Conservation (phyloP, 495 filamentous ascomycete genomes). For the Penicillium cosmopolitanum region DNA sequence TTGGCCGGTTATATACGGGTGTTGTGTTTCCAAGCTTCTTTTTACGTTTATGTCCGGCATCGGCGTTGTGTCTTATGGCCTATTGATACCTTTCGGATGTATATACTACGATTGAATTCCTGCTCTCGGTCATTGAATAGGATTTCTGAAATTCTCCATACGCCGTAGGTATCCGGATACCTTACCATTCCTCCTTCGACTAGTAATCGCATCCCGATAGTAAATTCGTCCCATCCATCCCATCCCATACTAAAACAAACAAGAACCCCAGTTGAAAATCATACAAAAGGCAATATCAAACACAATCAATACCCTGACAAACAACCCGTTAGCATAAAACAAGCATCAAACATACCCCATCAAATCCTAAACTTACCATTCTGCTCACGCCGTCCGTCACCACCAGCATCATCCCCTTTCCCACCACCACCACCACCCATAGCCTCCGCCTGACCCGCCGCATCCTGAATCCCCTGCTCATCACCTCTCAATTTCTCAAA, state of each 20-base stretch:
- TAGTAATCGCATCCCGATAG: too few relatives aligned
- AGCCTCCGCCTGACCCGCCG: constrained; percentile 40
- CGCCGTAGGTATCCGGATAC: background rate
- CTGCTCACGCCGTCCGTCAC: constrained; percentile 38
- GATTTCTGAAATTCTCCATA: background rate
- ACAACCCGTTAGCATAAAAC: constrained; percentile 24
- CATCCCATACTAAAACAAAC: too few relatives aligned
- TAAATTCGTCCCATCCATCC: background rate
- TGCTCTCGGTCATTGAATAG: background rate
- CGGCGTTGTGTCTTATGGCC: constrained; percentile 1
- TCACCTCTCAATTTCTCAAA: constrained; percentile 94
- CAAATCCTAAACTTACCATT: constrained; percentile 33
- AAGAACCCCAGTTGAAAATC: too few relatives aligned
- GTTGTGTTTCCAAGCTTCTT: background rate
- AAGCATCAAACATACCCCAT: background rate
- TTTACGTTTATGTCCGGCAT: constrained; percentile 14
- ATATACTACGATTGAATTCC: background rate
- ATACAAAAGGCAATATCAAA: background rate
- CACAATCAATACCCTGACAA: constrained; percentile 9
- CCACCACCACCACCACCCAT: constrained; percentile 20
- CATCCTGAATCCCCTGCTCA: constrained; percentile 59
- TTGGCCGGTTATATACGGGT: background rate
- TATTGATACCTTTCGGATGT: constrained; percentile 15
- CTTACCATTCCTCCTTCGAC: background rate
- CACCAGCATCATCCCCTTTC: constrained; percentile 25